Base-by-base conservation (phyloP, 768 basidiomycete genomes). In the Kockovaella imperatae region DNA sequence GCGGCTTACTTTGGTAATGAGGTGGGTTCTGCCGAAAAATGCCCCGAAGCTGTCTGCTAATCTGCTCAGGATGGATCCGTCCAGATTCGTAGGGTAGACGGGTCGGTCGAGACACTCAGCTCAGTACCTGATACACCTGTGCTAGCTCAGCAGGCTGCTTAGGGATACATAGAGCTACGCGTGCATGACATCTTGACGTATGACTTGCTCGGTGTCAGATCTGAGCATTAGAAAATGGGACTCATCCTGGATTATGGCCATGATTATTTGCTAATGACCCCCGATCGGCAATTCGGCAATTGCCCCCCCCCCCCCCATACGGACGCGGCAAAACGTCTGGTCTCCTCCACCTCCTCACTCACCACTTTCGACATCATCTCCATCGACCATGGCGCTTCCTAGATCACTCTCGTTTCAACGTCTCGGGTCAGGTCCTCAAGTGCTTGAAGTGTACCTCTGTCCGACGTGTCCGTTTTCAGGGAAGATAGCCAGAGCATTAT, bases 1-100 rank as follows among this genome's bases (percentile, higher is more conserved):
- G 90, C 90, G 0, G 93, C 91, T n/a, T 97, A 96, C 75, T 99
- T 97, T 50, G 69, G 69, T 23, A 68, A 70, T 36, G 67, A 61
- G 48, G 67, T 62, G 45, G 40, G 59, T 54, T 47, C 40, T 42
- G 17, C 20, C 25, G 21, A 18, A 20, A 30, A 10, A 15, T 18
- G 15, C 32, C 14, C 35, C 24, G 11, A 34, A 41, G 28, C 7
- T 28, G 34, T 10, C 14, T 24, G 24, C 42, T 56, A 35, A 47
- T 4, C 20, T 8, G 10, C 14, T 28, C 38, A 66, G 64, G 64
- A 67, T 41, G 64, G 64, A 0, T 46, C 64, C 1, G 64, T 67
- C 2, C 38, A 50, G 6, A 44, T 61, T 3, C 46, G 62, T 24
- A 46, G 48, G 21, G 21, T 42, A 5, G 59, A 67, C 42, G 64